Conservation (phyloP, 1,139 yeast genomes). For the Barnettozyma hawaiiensis region DNA sequence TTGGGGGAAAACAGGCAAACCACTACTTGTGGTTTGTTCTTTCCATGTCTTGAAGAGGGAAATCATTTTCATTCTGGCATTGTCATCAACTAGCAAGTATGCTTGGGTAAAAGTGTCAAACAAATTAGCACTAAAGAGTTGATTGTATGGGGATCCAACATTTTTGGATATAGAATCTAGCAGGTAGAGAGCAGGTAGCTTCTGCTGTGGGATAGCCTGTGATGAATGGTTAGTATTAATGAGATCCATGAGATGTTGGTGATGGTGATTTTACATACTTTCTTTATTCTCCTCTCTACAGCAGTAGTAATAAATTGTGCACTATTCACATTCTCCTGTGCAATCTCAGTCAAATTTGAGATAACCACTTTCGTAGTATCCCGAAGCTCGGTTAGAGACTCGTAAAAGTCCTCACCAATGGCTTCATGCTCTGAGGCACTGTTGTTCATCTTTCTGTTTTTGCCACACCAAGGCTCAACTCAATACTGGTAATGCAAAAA, state of each 20-base stretch:
- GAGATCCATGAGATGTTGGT: background rate
- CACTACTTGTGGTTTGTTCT: constrained; percentile 49
- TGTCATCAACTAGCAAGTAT: constrained; percentile 71
- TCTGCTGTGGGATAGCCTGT: constrained; percentile 55
- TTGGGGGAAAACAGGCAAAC: constrained; percentile 64
- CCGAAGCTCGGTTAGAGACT: constrained; percentile 69
- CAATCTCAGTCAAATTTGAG: constrained; percentile 77
- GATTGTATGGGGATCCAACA: constrained; percentile 83
- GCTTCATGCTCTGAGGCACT: constrained; percentile 30
- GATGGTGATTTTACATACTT: constrained; percentile 28
- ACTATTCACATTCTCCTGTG: constrained; percentile 71
- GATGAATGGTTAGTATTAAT: background rate
- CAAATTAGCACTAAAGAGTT: constrained; percentile 60
- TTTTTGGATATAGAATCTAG: constrained; percentile 92
- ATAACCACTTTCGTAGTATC: constrained; percentile 89
- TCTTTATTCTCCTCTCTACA: constrained; percentile 57
- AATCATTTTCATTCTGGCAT: constrained; percentile 65
- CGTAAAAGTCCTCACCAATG: constrained; percentile 58
- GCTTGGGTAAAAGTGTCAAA: constrained; percentile 68
- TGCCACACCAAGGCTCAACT: background rate
- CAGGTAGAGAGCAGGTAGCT: constrained; percentile 75
- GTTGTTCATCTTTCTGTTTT: constrained; percentile 17
- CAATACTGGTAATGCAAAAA: background rate
- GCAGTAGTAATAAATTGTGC: constrained; percentile 78
- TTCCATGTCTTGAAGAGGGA: constrained; percentile 89